Base-by-base conservation (phyloP, 768 basidiomycete species). In the Neoboletus brunneissimus region DNA sequence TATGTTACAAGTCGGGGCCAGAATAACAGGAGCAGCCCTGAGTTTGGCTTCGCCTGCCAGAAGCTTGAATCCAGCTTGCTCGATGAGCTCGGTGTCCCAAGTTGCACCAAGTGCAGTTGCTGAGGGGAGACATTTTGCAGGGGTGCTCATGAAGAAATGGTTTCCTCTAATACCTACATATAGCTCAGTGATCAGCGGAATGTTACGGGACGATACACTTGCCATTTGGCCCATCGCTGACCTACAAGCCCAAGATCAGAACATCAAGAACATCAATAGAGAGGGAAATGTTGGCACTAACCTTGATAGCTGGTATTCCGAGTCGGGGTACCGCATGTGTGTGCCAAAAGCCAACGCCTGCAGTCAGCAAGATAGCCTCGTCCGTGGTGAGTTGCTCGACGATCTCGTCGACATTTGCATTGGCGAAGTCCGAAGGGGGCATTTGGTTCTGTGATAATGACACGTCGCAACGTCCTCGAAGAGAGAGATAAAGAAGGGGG, bases 1-100 rank as follows among this genome's bases (percentile, higher is more conserved):
- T 48, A 90, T 91, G 67, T 94, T 93, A 67, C 87, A 88, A 0
- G 91, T 93, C 0, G 91, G 91, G 0, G 85, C 91, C 18, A 92
- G 80, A 31, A 91, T 75, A 3, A 89, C 70, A 13, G 86, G 85
- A 11, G 87, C 85, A 2, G 85, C 80, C 44, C 83, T 78, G 47
- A 88, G 75, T 71, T 87, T 91, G 4, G 87, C 85, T 68, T 91
- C 90, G 16, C 76, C 70, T 1, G 88, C 89, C 20, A 91, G 78
- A 18, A 91, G 76, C 64, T 83, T 82, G 41, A 76, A 66, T 3
- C 86, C 89, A 18, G 85, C 79, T 61, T 81, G 71, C 54, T 85
- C 74, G 25, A 92, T 77, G 44, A 91, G 81, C 23, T 82, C 73
- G 1, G 80, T 72, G 65, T 91, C 88, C 76, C 81, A 91, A 4